Conservation (phyloP, 768 basidiomycete species). For the Calocybe gangraenosa region DNA sequence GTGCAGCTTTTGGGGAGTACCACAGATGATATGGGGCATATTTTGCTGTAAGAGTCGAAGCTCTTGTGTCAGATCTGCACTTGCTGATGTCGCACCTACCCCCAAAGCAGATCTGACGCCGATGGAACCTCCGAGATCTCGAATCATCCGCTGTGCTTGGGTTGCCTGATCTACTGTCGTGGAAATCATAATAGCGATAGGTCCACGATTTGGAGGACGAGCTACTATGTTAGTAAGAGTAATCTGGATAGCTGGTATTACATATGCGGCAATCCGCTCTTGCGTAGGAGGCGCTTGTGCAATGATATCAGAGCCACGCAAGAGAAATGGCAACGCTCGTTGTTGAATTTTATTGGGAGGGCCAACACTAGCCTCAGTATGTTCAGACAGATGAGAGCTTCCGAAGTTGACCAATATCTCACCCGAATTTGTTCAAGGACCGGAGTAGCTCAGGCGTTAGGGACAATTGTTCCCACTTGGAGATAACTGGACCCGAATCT, state of each 20-base stretch:
- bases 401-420: slow-evolving; percentile 25
- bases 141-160: slow-evolving; percentile 92
- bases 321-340: slow-evolving; percentile 90
- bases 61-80: slow-evolving; percentile 67
- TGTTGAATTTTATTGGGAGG: slow-evolving; percentile 99
- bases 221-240: slow-evolving; percentile 61
- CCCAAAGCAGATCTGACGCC: slow-evolving; percentile 89
- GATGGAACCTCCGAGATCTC: slow-evolving; percentile 90
- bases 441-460: slow-evolving; percentile 84
- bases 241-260: slow-evolving; percentile 85
- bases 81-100: slow-evolving; percentile 68
- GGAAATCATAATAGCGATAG: slow-evolving; percentile 89
- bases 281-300: slow-evolving; percentile 98
- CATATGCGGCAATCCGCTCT: slow-evolving; percentile 96
- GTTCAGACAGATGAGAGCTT: slow-evolving; percentile 2
- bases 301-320: slow-evolving; percentile 94
- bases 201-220: slow-evolving; percentile 66
- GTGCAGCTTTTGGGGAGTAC: slow-evolving; percentile 94
- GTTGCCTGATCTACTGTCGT: slow-evolving; percentile 99
- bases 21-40: slow-evolving; percentile 93
- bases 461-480: slow-evolving; percentile 94
- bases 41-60: slow-evolving; percentile 83
- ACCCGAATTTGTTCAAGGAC: slow-evolving; percentile 93
- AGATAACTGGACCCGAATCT: slow-evolving; percentile 75
- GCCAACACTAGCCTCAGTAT: slow-evolving; percentile 59